These are phyloP conservation scores for Podila epigama DNA, from an alignment of 192 early-diverging fungal genomes.

Conservation along the genomic window DNA sequence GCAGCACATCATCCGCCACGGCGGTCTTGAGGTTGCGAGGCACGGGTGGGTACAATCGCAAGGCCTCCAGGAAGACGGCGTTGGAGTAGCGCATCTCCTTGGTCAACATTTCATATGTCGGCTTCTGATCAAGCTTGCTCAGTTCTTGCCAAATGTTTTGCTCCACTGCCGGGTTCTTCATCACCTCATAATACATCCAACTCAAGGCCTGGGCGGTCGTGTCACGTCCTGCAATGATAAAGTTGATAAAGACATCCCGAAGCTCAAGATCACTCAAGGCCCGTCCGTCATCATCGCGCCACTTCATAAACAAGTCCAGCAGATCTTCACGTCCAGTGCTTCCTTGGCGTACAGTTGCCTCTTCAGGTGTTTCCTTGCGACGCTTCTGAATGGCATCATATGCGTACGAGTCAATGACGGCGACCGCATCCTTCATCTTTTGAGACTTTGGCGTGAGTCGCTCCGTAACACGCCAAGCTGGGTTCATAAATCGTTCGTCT, in stretches of 20 bases:
- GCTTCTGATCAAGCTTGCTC: not conserved
- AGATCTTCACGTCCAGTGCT: constrained; percentile 39
- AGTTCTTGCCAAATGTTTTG: constrained; percentile 47
- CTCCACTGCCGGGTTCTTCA: constrained; percentile 48
- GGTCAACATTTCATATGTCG: constrained; percentile 36
- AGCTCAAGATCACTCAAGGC: constrained; percentile 47
- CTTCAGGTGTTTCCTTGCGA: constrained; percentile 12
- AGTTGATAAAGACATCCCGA: constrained; percentile 56
- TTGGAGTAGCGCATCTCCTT: constrained; percentile 59
- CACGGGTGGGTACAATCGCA: constrained; percentile 73
- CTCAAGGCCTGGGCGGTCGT: constrained; percentile 63
- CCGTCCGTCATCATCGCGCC: constrained; percentile 49
- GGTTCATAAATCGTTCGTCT: constrained; percentile 33
- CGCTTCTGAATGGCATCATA: constrained; percentile 41
- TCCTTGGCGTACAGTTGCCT: constrained; percentile 6
- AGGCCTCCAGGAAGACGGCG: constrained; percentile 64
- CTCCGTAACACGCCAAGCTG: constrained; percentile 47
- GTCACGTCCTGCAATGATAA: constrained; percentile 60
- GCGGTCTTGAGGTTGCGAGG: constrained; percentile 64
- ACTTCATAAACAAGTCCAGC: constrained; percentile 56
- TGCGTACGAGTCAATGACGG: constrained; percentile 34
- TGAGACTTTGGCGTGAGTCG: constrained; percentile 1
- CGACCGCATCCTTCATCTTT: constrained; percentile 24
- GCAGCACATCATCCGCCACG: constrained; percentile 63
- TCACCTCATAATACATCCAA: constrained; percentile 60